phyloP scores from a whole-genome alignment of 768 basidiomycete species.

The Amanita brunnescens region DNA sequence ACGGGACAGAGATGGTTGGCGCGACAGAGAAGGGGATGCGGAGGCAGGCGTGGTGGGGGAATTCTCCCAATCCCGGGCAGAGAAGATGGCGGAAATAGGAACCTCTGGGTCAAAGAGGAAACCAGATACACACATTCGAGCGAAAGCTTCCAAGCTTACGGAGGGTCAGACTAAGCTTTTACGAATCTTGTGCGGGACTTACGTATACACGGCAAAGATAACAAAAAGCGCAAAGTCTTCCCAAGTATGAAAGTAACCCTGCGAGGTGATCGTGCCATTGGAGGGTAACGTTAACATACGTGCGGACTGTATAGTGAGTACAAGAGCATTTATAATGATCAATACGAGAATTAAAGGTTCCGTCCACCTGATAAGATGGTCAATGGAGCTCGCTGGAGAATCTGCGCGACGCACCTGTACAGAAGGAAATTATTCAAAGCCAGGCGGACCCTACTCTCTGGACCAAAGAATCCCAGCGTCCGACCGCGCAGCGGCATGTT shows the following conservation, averaged over 20 bases:
- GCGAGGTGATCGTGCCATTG: constrained; percentile 32
- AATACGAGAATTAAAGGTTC: constrained; percentile 78
- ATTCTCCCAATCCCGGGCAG: constrained; percentile 24
- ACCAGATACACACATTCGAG: constrained; percentile 85
- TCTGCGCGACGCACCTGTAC: constrained; percentile 47
- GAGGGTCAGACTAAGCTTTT: not conserved
- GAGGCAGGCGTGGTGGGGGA: constrained; percentile 21
- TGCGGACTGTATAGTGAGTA: constrained; percentile 76
- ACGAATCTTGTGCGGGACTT: constrained; percentile 20
- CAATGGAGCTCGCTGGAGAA: no score
- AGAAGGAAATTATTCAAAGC: constrained; percentile 61
- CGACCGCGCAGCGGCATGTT: constrained; percentile 58
- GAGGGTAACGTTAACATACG: constrained; percentile 46
- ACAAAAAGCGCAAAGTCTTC: constrained; percentile 82
- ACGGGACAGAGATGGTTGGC: constrained; percentile 32
- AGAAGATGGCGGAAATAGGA: constrained; percentile 40
- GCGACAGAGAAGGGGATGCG: constrained; percentile 19
- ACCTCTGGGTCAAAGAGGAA: constrained; percentile 81
- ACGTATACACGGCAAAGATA: constrained; percentile 84
- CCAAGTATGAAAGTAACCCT: constrained; percentile 83
- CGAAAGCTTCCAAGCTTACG: constrained; percentile 72
- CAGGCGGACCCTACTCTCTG: constrained; percentile 54
- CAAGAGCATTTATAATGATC: constrained; percentile 76
- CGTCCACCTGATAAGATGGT: constrained; percentile 49
- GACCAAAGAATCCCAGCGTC: constrained; percentile 70